A percentile compares a stretch with the other conserved stretches of the same genome.
These are phyloP conservation scores for Trichoderma polysporum DNA, from an alignment of 2,329 filamentous ascomycete genomes.

Conservation along the genomic window DNA sequence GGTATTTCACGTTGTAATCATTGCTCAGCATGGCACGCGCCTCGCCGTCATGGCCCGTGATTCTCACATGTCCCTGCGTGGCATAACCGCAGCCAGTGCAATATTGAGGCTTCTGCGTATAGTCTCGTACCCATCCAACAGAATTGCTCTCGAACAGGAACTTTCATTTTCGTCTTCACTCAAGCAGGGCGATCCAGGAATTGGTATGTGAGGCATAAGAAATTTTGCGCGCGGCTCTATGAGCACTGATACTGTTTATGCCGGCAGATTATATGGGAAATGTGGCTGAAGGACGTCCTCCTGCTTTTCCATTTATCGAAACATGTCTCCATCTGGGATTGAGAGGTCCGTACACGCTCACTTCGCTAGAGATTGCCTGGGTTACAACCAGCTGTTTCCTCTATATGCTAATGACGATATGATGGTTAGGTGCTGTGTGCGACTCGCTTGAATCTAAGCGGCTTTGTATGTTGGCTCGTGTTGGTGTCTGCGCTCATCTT, in stretches of 20 bases:
- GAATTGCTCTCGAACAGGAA: slow-evolving; percentile 9
- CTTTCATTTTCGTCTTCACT: neutral
- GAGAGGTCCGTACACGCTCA: neutral
- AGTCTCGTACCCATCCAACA: neutral
- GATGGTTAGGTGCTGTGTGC: neutral
- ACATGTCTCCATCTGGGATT: neutral
- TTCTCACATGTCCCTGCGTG: neutral
- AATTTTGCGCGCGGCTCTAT: neutral
- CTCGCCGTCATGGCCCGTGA: neutral
- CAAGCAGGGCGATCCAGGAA: neutral
- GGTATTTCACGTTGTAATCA: neutral
- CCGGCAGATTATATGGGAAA: neutral
- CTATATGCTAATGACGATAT: neutral
- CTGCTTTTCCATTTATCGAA: neutral
- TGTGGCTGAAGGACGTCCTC: too few species aligned
- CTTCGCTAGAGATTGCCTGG: neutral
- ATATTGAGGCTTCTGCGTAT: neutral
- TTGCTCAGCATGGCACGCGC: neutral
- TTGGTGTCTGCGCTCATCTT: too few species aligned
- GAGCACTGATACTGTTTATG: neutral
- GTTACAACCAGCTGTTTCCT: neutral
- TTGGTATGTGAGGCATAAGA: neutral
- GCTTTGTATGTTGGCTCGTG: too few species aligned
- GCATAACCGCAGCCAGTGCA: neutral
- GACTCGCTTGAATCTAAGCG: neutral